Base-by-base conservation (phyloP, 208 protist genomes). In the Trypanosoma avium region DNA sequence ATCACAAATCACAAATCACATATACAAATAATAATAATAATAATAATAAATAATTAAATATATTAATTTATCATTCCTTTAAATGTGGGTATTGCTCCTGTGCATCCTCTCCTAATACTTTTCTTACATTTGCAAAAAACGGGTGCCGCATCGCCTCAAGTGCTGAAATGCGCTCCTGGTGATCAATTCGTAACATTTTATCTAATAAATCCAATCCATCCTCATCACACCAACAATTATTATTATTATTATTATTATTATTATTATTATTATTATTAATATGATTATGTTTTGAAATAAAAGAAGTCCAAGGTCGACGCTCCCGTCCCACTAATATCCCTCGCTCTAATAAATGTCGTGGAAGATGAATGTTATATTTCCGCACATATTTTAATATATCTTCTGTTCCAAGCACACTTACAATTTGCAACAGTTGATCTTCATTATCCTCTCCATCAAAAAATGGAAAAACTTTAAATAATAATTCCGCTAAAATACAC, bases 391-490 rank as follows among this genome's bases (percentile, higher is more conserved):
- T 78, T 62, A 92, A 82, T 12, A 99, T 67, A 17, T 94, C 86
- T 24, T 98, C 88, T 38, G 95, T 99, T 42, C 98, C 98, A 35
- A 99, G 84, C 17, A 99, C 97, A 27, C 90, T 79, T 3, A 82
- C 82, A 53, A 98, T 95, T 48, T 97, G 92, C n/a, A 98, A 84
- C 17, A 99, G 86, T 88, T 99, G 98, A 72, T 99, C 98, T 49
- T 98, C 94, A 77, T 99, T 99, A 84, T 98, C 97, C 42, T 90
- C 73, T 6, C 99, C 99, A 49, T 95, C 91, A 73, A 99, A 99
- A 75, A 99, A 99, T 19, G 99, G 98, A 48, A 99, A 97, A 59
- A 95, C 92, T 47, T 80, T 76, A 83, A 99, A 99, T 36, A 99
- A 92, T 83, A 99, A 97, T 29, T 95, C 97, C 1, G 98, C 98